Evolutionary conservation across 2,329 filamentous ascomycete species (phyloP), one percentile per base, ranked within the genome.

Genomic region (Fusarium proliferatum): DNA sequence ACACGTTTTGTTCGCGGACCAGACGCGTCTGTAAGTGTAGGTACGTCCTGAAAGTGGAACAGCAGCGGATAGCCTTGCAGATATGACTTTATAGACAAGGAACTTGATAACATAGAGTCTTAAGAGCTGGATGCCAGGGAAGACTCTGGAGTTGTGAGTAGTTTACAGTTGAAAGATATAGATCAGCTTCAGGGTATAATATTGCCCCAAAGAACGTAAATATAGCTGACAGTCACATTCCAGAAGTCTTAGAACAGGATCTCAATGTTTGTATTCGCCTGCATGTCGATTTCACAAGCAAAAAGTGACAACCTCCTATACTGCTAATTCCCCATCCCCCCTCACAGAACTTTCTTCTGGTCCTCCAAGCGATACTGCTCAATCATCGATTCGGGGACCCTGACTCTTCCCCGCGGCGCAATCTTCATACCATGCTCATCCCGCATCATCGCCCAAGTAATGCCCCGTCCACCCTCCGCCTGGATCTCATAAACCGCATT

Each of bases 401-500:
- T 52, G 1, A 70, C 46, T 4, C 49, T 65, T 10, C 65, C 65
- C 1, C 61, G 28, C 4, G 71, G 70, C 1, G 71, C 61, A 45
- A 64, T 45, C 33, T 71, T 73, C 26, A 73, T 66, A 2, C 61
- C 61, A 1, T 67, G 65, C 9, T 61, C 61, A 13, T 61, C 53
- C 17, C 48, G 71, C 75, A 79, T 73, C 58, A 71, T 67, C 1
- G 30, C 23, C 34, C 71, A 58, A 15, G 70, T 52, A 8, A 79
- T 74, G 0, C 70, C 64, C 13, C 19, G 17, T 0, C 61, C 55
- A 2, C 67, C 67, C 10, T 64, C 46, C 1, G 52, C 48, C 1
- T 56, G 38, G 34, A 79, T 66, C 57, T 79, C 60, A 34, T 77
- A 80, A 12, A 78, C 77, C 0, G 69, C 72, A 0, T 67, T 61